Base-by-base conservation (phyloP, 2,329 filamentous ascomycete species). In the Ceratocystiopsis minuta region DNA sequence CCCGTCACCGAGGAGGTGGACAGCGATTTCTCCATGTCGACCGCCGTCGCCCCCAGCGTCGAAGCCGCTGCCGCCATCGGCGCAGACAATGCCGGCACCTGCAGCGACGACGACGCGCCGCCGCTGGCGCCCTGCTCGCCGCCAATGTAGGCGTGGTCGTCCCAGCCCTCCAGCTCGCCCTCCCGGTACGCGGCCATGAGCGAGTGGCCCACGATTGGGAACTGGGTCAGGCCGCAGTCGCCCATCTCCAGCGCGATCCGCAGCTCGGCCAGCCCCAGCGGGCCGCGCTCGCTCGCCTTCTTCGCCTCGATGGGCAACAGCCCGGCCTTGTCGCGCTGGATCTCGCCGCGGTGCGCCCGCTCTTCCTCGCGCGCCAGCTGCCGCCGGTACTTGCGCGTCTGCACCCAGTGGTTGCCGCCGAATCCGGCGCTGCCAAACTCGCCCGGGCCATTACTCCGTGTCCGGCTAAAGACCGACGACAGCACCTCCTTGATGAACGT, bases 291-390 rank as follows among this genome's bases (percentile, higher is more conserved):
- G 43, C 73, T 73, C 15, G 80, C 78, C 41, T 80, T 78, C 54
- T 81, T 85, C 3, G 81, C 74, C 58, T 95, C 86, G 33, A 86
- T 64, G 0, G 87, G 88, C 6, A 95, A 61, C 24, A 93, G 60
- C 1, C 86, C 86, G 38, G 72, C 78, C 45, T 80, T 78, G 45
- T 86, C 82, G 49, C 83, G 70, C 16, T 71, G 65, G 2, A 92
- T 57, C 51, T 87, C 81, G 5, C 86, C 85, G n/a, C 75, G 68
- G 35, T 75, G 69, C 20, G 73, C 76, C 0, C 75, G 71, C 36
- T 79, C 70, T 55, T 94, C 86, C 57, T 95, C 87, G 38, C 67
- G 66, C 42, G 75, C 73, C 12, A 94, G 66, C 55, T 84, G 81
- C 45, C 72, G 69, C 48, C 75, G 75, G 59, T 88, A 95, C 45